Evolutionary conservation across 148 eudicot species (phyloP).

Genomic region (Rhododendron simsii): DNA sequence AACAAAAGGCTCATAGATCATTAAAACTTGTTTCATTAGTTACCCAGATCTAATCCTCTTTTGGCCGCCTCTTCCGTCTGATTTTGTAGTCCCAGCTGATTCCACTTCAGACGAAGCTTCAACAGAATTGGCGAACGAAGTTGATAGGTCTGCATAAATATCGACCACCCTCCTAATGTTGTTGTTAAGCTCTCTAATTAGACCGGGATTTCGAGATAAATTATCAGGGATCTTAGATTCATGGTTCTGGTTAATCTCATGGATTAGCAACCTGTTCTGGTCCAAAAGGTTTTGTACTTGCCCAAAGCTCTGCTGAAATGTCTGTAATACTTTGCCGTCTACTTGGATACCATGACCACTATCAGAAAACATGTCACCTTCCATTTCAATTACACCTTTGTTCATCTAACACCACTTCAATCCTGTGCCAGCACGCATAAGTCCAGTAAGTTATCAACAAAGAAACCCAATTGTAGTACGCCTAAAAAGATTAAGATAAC

Average conservation of each 20-base stretch:
- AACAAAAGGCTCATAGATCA: background rate
- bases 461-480: background rate
- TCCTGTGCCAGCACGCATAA: slow-evolving; percentile 2
- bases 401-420: slow-evolving; percentile 5
- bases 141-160: slow-evolving; percentile 34
- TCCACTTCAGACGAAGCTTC: slow-evolving; percentile 42
- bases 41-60: slow-evolving; percentile 36
- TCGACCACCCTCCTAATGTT: slow-evolving; percentile 42
- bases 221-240: slow-evolving; percentile 44
- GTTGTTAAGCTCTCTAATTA: slow-evolving; percentile 50
- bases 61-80: slow-evolving; percentile 33
- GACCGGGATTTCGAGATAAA: slow-evolving; percentile 33
- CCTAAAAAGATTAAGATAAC: background rate
- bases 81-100: slow-evolving; percentile 26
- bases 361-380: slow-evolving; percentile 33
- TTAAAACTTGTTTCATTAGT: background rate
- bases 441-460: background rate
- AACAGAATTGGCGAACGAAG: slow-evolving; percentile 26
- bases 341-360: slow-evolving; percentile 30
- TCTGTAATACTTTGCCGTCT: slow-evolving; percentile 33
- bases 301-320: slow-evolving; percentile 41
- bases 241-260: slow-evolving; percentile 45
- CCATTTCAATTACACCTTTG: slow-evolving; percentile 23
- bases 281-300: slow-evolving; percentile 45
- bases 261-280: slow-evolving; percentile 43